A percentile compares a stretch with the other conserved stretches of the same genome.
Evolutionary conservation across 2,329 filamentous ascomycete genomes (phyloP).

Genomic region (Trichoderma oligosporum): DNA sequence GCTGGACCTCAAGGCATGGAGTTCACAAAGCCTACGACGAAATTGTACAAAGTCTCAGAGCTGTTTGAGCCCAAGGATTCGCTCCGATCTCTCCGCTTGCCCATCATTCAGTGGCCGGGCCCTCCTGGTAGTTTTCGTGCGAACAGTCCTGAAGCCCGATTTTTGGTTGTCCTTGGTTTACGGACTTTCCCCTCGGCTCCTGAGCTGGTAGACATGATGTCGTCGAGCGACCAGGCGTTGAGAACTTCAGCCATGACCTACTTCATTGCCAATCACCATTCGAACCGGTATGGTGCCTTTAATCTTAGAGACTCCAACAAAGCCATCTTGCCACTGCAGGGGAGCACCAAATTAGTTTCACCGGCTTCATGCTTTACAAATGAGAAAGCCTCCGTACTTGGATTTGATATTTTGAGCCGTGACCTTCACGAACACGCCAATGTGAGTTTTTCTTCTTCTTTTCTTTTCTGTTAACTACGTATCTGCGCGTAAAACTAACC

Average conservation of each 20-base stretch:
- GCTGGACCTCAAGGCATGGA: slow-evolving; percentile 54
- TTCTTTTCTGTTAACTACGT: neutral
- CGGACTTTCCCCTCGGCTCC: slow-evolving; percentile 65
- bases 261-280: slow-evolving; percentile 74
- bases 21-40: slow-evolving; percentile 46
- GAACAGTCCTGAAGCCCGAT: slow-evolving; percentile 67
- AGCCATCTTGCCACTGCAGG: slow-evolving; percentile 70
- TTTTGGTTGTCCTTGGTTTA: slow-evolving; percentile 70
- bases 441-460: slow-evolving; percentile 38
- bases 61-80: slow-evolving; percentile 75
- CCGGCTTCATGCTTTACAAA: slow-evolving; percentile 83
- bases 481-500: slow-evolving; percentile 12
- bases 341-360: slow-evolving; percentile 61
- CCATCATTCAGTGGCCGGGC: slow-evolving; percentile 78
- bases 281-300: slow-evolving; percentile 68
- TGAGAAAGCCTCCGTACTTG: slow-evolving; percentile 68
- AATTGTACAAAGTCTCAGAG: slow-evolving; percentile 69
- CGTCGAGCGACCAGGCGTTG: slow-evolving; percentile 53
- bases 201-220: slow-evolving; percentile 76
- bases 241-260: slow-evolving; percentile 73
- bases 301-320: slow-evolving; percentile 53
- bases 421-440: slow-evolving; percentile 76
- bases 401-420: slow-evolving; percentile 71
- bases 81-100: slow-evolving; percentile 66
- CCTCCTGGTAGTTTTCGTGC: slow-evolving; percentile 58